Percentiles rank a stretch among this genome's conserved stretches.
Conservation (phyloP, 2,329 filamentous ascomycete species). For the Sporothrix sp. region DNA sequence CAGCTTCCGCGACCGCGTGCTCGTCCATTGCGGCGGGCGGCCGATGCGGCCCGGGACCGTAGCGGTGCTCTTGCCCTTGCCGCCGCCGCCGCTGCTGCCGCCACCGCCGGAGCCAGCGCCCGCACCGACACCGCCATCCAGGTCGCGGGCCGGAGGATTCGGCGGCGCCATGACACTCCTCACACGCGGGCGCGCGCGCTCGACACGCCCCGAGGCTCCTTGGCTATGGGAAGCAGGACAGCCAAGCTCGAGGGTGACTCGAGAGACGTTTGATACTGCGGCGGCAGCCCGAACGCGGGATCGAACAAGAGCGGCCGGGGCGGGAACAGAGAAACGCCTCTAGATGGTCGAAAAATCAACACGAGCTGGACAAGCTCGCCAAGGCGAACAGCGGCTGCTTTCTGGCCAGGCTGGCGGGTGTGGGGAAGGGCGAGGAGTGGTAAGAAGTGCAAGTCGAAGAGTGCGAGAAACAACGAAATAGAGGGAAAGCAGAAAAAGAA, state of each 20-base stretch:
- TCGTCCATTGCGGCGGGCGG: slow-evolving; percentile 47
- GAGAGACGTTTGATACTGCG: no score
- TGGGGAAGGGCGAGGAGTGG: not conserved
- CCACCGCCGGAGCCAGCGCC: slow-evolving; percentile 6
- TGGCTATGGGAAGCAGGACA: not conserved
- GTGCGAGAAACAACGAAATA: not conserved
- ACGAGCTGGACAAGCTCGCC: no score
- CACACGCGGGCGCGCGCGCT: not conserved
- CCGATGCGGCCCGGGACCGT: slow-evolving; percentile 30
- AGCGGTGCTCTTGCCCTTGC: slow-evolving; percentile 9
- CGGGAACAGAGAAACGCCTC: no score
- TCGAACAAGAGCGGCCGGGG: no score
- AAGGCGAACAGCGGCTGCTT: not conserved
- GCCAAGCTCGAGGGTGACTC: not conserved
- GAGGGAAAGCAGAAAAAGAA: not conserved
- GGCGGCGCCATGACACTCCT: slow-evolving; percentile 13
- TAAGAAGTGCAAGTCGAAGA: not conserved
- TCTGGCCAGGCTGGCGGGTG: not conserved
- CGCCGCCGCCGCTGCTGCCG: not conserved
- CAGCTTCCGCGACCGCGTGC: slow-evolving; percentile 42
- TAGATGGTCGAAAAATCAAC: not conserved
- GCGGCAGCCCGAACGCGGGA: no score
- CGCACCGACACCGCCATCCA: slow-evolving; percentile 7
- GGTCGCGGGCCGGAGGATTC: slow-evolving; percentile 12
- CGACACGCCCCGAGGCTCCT: not conserved